phyloP scores from a whole-genome alignment of 2,329 filamentous ascomycete species.

The Cladosporium colombiae region DNA sequence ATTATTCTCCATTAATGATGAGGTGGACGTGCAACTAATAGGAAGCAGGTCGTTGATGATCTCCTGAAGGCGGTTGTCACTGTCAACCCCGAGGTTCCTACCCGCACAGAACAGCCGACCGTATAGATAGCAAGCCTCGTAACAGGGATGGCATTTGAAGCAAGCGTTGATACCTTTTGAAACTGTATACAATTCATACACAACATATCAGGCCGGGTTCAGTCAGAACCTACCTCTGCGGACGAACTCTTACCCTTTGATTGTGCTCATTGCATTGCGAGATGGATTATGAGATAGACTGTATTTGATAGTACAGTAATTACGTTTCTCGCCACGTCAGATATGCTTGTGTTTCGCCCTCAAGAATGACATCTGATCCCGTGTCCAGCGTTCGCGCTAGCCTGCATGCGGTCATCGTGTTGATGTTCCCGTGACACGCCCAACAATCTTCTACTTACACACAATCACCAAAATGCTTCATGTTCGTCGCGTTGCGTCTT shows the following conservation, averaged over 20 bases:
- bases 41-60: conserved; percentile 67
- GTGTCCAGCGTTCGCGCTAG: conserved; percentile 1
- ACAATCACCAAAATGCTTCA: conserved; percentile 13
- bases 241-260: background rate
- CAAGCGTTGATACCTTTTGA: conserved; percentile 21
- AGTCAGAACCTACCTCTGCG: background rate
- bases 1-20: background rate
- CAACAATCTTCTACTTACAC: background rate
- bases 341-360: background rate
- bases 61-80: conserved; percentile 83
- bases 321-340: background rate
- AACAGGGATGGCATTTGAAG: conserved; percentile 14
- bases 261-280: background rate
- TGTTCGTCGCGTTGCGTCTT: conserved; percentile 22
- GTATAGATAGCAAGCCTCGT: conserved; percentile 23
- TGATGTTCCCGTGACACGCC: background rate
- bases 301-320: background rate
- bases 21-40: background rate
- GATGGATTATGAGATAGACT: background rate
- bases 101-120: conserved; percentile 38
- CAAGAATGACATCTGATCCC: background rate
- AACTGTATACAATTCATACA: conserved; percentile 20
- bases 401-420: background rate
- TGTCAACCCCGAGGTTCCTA: conserved; percentile 70
- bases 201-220: background rate